phyloP scores from a whole-genome alignment of 1,284 basidiomycete genomes.

The Hemileia vastatrix region DNA sequence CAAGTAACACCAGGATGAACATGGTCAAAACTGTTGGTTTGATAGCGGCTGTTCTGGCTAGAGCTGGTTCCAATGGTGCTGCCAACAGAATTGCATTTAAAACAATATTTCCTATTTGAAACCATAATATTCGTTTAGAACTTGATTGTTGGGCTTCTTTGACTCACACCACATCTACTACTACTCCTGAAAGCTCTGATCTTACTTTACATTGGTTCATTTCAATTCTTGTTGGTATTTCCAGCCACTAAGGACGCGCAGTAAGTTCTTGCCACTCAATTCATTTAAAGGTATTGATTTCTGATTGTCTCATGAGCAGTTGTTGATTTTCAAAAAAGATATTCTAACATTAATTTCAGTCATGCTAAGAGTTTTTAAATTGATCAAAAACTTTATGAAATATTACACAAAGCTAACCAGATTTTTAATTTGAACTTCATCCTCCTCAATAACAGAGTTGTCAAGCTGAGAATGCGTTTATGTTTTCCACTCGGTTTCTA shows the following conservation, averaged over 20 bases:
- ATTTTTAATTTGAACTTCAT: too few species aligned
- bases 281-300: constrained; percentile 51
- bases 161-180: constrained; percentile 74
- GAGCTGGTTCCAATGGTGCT: too few species aligned
- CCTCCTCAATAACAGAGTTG: too few species aligned
- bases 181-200: constrained; percentile 72
- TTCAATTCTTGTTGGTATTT: constrained; percentile 6
- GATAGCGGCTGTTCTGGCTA: constrained; percentile 73
- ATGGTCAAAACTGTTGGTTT: constrained; percentile 82
- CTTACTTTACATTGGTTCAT: constrained; percentile 80
- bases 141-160: constrained; percentile 86
- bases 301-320: too few species aligned
- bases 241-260: constrained; percentile 61
- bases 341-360: constrained; percentile 61
- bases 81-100: constrained; percentile 58
- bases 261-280: constrained; percentile 59
- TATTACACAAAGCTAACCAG: too few species aligned
- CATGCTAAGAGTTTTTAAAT: constrained; percentile 67
- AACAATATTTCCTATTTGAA: constrained; percentile 70
- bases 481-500: too few species aligned
- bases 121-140: constrained; percentile 71
- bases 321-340: constrained; percentile 60
- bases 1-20: constrained; percentile 56
- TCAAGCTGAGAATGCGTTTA: too few species aligned
- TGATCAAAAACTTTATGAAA: too few species aligned